Conservation (phyloP, 208 protist genomes). For the Angomonas ambiguus region DNA sequence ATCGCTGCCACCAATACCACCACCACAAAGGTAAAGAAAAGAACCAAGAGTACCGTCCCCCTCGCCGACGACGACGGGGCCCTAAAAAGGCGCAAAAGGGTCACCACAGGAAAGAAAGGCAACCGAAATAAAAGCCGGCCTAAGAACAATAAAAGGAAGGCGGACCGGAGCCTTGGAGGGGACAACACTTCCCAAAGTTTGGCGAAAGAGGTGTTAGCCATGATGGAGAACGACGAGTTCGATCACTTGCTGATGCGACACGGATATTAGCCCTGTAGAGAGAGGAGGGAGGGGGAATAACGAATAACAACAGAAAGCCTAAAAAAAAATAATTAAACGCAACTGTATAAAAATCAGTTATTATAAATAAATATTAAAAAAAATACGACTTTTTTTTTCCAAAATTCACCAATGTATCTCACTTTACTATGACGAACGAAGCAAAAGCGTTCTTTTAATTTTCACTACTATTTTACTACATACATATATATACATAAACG, state of each 20-base stretch:
- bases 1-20: not conserved
- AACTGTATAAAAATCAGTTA: not conserved
- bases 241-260: not conserved
- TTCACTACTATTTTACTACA: too few species aligned
- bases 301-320: too few species aligned
- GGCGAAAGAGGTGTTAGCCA: not conserved
- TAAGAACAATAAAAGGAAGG: too few species aligned
- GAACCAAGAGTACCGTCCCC: not conserved
- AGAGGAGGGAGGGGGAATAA: too few species aligned
- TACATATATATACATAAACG: too few species aligned
- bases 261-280: not conserved
- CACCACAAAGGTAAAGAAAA: not conserved
- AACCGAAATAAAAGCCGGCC: too few species aligned
- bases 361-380: too few species aligned
- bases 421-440: too few species aligned
- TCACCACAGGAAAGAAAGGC: not conserved
- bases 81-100: not conserved
- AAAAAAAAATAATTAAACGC: not conserved
- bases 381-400: too few species aligned
- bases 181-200: not conserved
- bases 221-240: not conserved
- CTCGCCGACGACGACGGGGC: not conserved
- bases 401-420: too few species aligned
- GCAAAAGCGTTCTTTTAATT: too few species aligned
- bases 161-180: too few species aligned